Percentiles rank a stretch among this genome's conserved stretches.
phyloP scores from a whole-genome alignment of 805 yeast species.

The Komagataella pseudopastoris region DNA sequence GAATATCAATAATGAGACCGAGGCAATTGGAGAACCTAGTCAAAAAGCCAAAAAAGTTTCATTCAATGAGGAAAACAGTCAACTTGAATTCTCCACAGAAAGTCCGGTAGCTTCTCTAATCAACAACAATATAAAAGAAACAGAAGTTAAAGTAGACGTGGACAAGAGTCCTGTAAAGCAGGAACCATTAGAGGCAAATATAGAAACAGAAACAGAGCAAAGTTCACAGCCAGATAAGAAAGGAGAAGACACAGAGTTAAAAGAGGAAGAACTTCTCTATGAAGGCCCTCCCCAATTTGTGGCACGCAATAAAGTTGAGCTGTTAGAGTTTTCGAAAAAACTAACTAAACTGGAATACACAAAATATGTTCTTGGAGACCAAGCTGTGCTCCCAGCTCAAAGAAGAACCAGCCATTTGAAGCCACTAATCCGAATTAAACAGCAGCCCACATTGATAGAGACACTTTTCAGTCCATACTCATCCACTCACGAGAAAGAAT shows the following conservation, averaged over 20 bases:
- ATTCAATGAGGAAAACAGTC: not conserved
- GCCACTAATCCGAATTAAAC: constrained; percentile 20
- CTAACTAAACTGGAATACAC: constrained; percentile 18
- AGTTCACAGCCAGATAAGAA: not conserved
- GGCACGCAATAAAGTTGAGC: constrained; percentile 36
- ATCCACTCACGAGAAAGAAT: constrained; percentile 10
- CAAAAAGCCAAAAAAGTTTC: not conserved
- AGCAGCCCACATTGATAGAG: constrained; percentile 1
- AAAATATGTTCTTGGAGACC: constrained; percentile 45
- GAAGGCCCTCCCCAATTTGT: constrained; percentile 64
- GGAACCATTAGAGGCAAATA: constrained; percentile 1
- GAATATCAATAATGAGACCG: not conserved
- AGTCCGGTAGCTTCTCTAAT: not conserved
- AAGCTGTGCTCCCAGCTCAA: constrained; percentile 36
- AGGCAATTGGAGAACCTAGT: not conserved
- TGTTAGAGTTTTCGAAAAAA: constrained; percentile 33
- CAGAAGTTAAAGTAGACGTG: not conserved
- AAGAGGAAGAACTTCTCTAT: constrained; percentile 11
- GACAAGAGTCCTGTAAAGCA: constrained; percentile 1
- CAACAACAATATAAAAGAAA: not conserved
- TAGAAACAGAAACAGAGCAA: not conserved
- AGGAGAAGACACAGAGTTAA: constrained; percentile 1
- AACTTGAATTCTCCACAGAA: not conserved
- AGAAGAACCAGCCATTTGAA: constrained; percentile 42
- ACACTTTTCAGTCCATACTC: constrained; percentile 6